Evolutionary conservation across 2,329 filamentous ascomycete genomes (phyloP).

Genomic region (Xylaria arbuscula): DNA sequence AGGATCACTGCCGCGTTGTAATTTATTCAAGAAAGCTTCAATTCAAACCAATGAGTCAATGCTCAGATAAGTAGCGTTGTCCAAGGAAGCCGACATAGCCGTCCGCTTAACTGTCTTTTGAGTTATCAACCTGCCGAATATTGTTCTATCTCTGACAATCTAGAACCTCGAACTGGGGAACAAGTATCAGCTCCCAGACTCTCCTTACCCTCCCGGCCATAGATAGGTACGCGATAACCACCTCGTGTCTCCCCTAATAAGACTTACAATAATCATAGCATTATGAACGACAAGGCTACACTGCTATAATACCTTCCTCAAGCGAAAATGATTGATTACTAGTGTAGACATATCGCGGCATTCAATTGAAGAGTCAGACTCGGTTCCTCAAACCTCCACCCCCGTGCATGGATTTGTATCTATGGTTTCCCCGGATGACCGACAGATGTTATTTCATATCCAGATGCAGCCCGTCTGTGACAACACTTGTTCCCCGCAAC

Average conservation of each 20-base stretch:
- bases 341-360: slow-evolving; percentile 4
- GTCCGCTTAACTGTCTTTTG: neutral
- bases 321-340: neutral
- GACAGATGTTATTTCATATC: slow-evolving; percentile 14
- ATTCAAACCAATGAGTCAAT: slow-evolving; percentile 10
- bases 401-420: slow-evolving; percentile 8
- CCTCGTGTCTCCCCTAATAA: neutral
- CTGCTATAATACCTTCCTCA: neutral
- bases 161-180: neutral
- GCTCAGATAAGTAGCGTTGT: slow-evolving; percentile 1
- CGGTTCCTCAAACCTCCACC: slow-evolving; percentile 1
- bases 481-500: slow-evolving; percentile 10
- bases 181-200: slow-evolving; percentile 3
- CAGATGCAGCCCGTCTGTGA: slow-evolving; percentile 11
- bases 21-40: slow-evolving; percentile 7
- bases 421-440: slow-evolving; percentile 25
- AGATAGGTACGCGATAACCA: neutral
- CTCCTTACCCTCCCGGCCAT: neutral
- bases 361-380: slow-evolving; percentile 13
- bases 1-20: neutral
- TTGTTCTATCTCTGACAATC: neutral
- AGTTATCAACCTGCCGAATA: neutral
- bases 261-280: neutral
- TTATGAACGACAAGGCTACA: neutral
- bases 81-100: slow-evolving; percentile 24